phyloP scores from a whole-genome alignment of 2,329 filamentous ascomycete genomes.

The Hymenoscyphus infarciens region DNA sequence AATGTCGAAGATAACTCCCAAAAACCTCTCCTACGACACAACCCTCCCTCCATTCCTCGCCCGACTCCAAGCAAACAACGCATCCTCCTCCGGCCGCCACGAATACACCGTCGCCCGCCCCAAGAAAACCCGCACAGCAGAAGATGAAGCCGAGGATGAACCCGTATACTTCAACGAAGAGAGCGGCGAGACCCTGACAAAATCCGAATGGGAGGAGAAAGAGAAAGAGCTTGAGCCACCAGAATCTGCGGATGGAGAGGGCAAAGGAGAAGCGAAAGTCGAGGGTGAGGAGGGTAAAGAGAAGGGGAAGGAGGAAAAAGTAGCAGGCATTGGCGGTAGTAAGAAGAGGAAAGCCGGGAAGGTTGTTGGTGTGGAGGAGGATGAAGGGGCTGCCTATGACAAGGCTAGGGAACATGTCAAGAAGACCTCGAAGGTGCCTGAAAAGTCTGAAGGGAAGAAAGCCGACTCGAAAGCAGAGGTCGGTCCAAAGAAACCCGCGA shows the following conservation, averaged over 20 bases:
- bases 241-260: slow-evolving; percentile 24
- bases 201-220: slow-evolving; percentile 36
- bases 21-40: slow-evolving; percentile 64
- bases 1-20: slow-evolving; percentile 61
- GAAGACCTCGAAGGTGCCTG: not conserved
- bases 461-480: slow-evolving; percentile 24
- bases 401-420: slow-evolving; percentile 10
- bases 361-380: slow-evolving; percentile 41
- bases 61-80: slow-evolving; percentile 50
- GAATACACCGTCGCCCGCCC: slow-evolving; percentile 33
- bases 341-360: slow-evolving; percentile 56
- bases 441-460: slow-evolving; percentile 22
- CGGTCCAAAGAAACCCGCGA: slow-evolving; percentile 10
- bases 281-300: slow-evolving; percentile 24
- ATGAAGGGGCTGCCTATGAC: slow-evolving; percentile 11
- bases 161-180: slow-evolving; percentile 72
- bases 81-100: slow-evolving; percentile 46
- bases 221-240: slow-evolving; percentile 27
- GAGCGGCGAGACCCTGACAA: slow-evolving; percentile 53
- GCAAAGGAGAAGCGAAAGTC: slow-evolving; percentile 3
- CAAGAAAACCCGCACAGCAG: slow-evolving; percentile 52
- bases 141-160: slow-evolving; percentile 72
- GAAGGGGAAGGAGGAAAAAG: slow-evolving; percentile 32
- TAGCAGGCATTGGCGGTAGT: slow-evolving; percentile 42
- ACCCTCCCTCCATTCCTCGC: slow-evolving; percentile 59